Percentiles rank a stretch among this genome's conserved stretches.
Evolutionary conservation across 75 land plant genomes (phyloP).

Genomic region (Cunninghamia lanceolata): DNA sequence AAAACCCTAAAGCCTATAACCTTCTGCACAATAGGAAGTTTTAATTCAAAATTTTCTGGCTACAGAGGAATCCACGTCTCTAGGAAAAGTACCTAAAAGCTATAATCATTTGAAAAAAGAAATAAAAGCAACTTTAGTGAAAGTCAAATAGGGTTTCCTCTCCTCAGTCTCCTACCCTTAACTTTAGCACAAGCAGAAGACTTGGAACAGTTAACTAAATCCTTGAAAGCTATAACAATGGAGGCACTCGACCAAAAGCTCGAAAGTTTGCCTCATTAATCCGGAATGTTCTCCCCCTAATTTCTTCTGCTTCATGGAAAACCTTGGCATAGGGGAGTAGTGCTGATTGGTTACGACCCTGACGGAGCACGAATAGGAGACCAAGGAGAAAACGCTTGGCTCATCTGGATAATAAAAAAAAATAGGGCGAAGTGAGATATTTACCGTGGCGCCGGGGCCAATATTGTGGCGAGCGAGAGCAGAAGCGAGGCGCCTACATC

Average conservation of each 20-base stretch:
- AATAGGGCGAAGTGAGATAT: neutral
- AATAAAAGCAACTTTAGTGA: no score
- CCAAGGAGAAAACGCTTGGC: neutral
- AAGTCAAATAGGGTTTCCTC: no score
- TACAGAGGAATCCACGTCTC: no score
- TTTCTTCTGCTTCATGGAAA: neutral
- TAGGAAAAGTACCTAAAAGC: no score
- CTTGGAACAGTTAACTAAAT: neutral
- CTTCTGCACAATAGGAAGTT: no score
- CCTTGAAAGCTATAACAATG: neutral
- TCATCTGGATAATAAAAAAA: neutral
- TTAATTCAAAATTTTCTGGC: no score
- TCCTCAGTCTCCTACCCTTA: no score
- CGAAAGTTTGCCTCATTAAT: neutral
- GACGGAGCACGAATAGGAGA: neutral
- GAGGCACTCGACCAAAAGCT: neutral
- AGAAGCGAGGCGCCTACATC: slow-evolving; percentile 84
- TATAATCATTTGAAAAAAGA: no score
- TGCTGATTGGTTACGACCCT: neutral
- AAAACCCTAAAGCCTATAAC: no score
- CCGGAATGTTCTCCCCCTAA: neutral
- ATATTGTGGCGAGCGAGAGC: slow-evolving; percentile 55
- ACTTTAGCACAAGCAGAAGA: neutral
- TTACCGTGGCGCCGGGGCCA: slow-evolving; percentile 59
- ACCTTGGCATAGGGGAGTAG: no score